Evolutionary conservation across 2,329 filamentous ascomycete genomes (phyloP).

Genomic region (Pyricularia sp.): DNA sequence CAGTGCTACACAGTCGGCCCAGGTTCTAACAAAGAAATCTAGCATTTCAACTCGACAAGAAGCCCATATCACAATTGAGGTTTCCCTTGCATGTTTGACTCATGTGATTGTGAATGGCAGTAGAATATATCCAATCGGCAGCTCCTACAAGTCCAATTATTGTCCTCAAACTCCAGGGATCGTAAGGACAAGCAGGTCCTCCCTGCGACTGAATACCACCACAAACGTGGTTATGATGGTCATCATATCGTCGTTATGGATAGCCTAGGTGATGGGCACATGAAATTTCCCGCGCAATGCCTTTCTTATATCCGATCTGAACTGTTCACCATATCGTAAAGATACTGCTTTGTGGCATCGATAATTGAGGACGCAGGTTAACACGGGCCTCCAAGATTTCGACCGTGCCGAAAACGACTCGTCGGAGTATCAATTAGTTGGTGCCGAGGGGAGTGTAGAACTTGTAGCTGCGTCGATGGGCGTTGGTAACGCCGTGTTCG

Average conservation of each 20-base stretch:
- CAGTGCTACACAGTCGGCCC: too few species aligned
- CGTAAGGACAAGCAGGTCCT: background rate
- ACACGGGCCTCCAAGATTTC: background rate
- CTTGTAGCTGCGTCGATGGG: slow-evolving; percentile 19
- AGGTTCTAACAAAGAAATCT: too few species aligned
- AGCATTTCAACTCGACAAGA: too few species aligned
- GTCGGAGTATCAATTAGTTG: slow-evolving; percentile 14
- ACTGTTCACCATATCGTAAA: background rate
- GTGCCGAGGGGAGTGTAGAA: slow-evolving; percentile 12
- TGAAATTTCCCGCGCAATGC: background rate
- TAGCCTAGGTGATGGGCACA: background rate
- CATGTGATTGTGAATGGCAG: background rate
- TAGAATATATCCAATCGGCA: background rate
- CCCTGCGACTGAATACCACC: background rate
- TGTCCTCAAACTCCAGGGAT: background rate
- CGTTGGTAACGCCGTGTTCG: background rate
- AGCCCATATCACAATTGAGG: too few species aligned
- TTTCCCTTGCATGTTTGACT: background rate
- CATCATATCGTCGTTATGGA: background rate
- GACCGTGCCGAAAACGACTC: slow-evolving; percentile 12
- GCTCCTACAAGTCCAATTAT: background rate
- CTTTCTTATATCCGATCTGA: background rate
- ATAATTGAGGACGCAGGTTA: background rate
- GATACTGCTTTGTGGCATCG: background rate
- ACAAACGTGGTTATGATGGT: background rate